Evolutionary conservation across 495 filamentous ascomycete species (phyloP).

Genomic region (Penicillium turbatum): DNA sequence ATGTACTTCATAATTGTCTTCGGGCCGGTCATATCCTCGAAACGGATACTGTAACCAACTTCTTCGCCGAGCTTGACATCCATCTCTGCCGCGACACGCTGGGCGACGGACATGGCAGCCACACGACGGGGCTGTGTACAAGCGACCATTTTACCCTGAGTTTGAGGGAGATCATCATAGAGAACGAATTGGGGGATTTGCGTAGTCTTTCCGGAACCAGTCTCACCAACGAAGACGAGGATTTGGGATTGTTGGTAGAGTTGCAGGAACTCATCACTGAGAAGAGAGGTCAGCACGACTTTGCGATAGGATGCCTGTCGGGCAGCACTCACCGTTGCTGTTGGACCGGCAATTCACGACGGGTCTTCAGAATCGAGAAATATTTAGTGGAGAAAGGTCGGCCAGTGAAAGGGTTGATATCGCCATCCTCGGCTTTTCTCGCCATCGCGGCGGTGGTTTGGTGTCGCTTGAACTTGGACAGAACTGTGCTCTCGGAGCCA

Average conservation of each 20-base stretch:
- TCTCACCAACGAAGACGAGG: conserved; percentile 97
- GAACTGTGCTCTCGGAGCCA: conserved; percentile 42
- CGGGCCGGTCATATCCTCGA: conserved; percentile 88
- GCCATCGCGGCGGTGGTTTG: conserved; percentile 75
- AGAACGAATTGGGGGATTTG: conserved; percentile 98
- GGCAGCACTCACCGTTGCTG: conserved; percentile 64
- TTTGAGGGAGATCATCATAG: conserved; percentile 91
- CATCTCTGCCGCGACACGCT: conserved; percentile 96
- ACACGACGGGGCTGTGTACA: conserved; percentile 98
- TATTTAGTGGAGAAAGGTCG: conserved; percentile 74
- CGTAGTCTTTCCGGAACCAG: conserved; percentile 97
- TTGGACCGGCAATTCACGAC: conserved; percentile 85
- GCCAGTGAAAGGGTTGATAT: conserved; percentile 80
- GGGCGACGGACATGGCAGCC: conserved; percentile 97
- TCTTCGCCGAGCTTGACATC: conserved; percentile 92
- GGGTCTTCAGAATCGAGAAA: conserved; percentile 77
- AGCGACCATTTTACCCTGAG: conserved; percentile 79
- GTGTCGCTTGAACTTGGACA: conserved; percentile 70
- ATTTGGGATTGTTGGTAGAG: conserved; percentile 92
- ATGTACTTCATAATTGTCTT: conserved; percentile 98
- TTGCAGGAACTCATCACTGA: conserved; percentile 84
- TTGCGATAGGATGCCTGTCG: neutral
- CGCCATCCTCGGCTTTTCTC: conserved; percentile 69
- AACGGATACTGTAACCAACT: conserved; percentile 98
- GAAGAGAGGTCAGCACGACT: conserved; percentile 6